Evolutionary conservation across 1,139 yeast genomes (phyloP), one percentile per base, ranked within the genome.

Genomic region (Candida sp.): DNA sequence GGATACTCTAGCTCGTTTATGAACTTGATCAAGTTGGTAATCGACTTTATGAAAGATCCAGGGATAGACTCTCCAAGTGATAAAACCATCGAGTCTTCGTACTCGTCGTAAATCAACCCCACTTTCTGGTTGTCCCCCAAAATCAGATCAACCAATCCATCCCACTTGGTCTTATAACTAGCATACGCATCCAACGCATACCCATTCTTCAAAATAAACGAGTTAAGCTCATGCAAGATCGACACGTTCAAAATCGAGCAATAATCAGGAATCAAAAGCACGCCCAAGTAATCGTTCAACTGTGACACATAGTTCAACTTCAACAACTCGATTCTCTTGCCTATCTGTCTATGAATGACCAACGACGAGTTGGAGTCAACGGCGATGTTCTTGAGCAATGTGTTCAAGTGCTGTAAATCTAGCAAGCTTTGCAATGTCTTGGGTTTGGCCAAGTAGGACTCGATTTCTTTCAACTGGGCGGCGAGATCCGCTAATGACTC

Each of bases 11-110:
- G 50, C 9, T 63, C 47, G 51, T 73, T 70, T 23, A 75, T 63
- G 49, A 73, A 75, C 12, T 52, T 54, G 23, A 74, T 64, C 48
- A 75, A 72, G 41, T 59, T 61, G 4, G 57, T 52, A 8, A 70
- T 48, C 0, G 78, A 72, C 26, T 55, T 48, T 47, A 62, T 46
- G 25, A 56, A 49, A 23, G 30, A 31, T 3, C 9, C 11, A 23
- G 33, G 7, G 11, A 7, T 3, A 23, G 43, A 17, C 26, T 43
- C 28, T 38, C 9, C 7, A 9, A 42, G 6, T n/a, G 27, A 28
- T 30, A 46, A 39, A 5, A 8, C 44, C 27, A 49, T 35, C 11
- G 47, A 40, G 5, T 42, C 49, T 44, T 54, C 54, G n/a, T 47
- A 45, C n/a, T 59, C 63, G 30, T 38, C 45, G 41, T 58, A 58